Conservation (phyloP, 2,329 filamentous ascomycete genomes). For the Tolypocladium guangdongense region DNA sequence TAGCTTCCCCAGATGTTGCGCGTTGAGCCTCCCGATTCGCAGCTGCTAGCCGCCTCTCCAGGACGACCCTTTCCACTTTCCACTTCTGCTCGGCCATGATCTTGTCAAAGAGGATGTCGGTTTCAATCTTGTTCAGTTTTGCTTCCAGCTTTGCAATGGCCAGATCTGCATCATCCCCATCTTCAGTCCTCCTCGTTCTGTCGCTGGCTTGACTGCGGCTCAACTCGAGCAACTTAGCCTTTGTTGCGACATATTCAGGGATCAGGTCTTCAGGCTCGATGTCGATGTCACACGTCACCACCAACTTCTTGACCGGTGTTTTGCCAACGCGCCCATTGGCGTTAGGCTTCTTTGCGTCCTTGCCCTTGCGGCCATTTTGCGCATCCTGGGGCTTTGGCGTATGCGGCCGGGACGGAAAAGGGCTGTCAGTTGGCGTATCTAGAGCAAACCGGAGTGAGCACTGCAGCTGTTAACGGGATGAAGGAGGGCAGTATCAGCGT, state of each 20-base stretch:
- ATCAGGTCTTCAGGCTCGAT: slow-evolving; percentile 67
- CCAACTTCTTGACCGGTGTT: slow-evolving; percentile 26
- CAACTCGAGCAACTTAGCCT: slow-evolving; percentile 53
- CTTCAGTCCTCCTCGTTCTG: slow-evolving; percentile 4
- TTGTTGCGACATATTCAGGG: slow-evolving; percentile 66
- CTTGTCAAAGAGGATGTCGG: slow-evolving; percentile 65
- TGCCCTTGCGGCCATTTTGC: slow-evolving; percentile 19
- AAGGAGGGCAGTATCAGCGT: background rate
- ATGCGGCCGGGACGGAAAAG: slow-evolving; percentile 35
- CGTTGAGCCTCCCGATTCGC: slow-evolving; percentile 25
- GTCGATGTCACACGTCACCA: slow-evolving; percentile 51
- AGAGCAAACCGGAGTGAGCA: slow-evolving; percentile 4
- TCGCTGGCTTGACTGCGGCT: slow-evolving; percentile 3
- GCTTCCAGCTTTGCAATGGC: slow-evolving; percentile 56
- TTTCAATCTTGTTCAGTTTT: slow-evolving; percentile 68
- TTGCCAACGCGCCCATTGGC: slow-evolving; percentile 13
- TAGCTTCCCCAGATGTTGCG: slow-evolving; percentile 11
- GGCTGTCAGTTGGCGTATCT: slow-evolving; percentile 41
- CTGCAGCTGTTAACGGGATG: background rate
- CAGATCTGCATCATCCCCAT: slow-evolving; percentile 21
- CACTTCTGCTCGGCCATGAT: slow-evolving; percentile 54
- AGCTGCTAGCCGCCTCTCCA: slow-evolving; percentile 52
- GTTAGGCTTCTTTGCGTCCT: slow-evolving; percentile 14
- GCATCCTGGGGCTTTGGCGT: slow-evolving; percentile 31
- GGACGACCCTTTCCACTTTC: slow-evolving; percentile 43